These are phyloP conservation scores for Candida pseudocylindracea DNA, from an alignment of 1,139 yeast species.

Conservation along the genomic window DNA sequence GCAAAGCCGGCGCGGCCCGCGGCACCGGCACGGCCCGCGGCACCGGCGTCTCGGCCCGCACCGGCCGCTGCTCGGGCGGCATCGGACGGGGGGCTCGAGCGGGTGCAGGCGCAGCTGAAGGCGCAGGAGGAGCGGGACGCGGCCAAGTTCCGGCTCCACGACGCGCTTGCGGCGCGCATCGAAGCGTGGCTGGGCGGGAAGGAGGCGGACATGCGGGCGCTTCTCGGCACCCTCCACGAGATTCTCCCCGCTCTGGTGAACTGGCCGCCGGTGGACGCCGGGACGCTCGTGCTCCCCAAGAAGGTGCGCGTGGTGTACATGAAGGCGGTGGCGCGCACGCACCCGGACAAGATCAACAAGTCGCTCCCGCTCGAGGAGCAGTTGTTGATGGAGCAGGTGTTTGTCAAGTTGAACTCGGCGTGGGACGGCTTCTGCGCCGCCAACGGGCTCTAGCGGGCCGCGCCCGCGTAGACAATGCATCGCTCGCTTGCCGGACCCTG, in stretches of 20 bases:
- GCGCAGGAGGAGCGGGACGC: constrained; percentile 22
- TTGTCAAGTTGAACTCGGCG: constrained; percentile 62
- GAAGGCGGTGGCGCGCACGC: constrained; percentile 87
- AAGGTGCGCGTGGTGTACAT: constrained; percentile 72
- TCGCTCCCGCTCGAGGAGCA: constrained; percentile 35
- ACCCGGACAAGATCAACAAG: constrained; percentile 63
- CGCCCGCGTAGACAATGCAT: too few relatives aligned
- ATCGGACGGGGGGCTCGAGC: neutral
- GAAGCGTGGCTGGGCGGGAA: constrained; percentile 50
- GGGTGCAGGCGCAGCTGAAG: neutral
- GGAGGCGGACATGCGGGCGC: constrained; percentile 55
- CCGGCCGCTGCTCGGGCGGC: too few relatives aligned
- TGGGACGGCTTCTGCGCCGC: constrained; percentile 50
- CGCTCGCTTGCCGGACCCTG: too few relatives aligned
- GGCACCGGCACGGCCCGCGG: neutral
- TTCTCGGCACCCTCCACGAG: constrained; percentile 41
- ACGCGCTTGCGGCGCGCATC: constrained; percentile 30
- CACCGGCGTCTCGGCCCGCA: too few relatives aligned
- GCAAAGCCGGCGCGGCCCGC: constrained; percentile 1
- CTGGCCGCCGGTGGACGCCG: too few relatives aligned
- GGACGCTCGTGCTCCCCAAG: constrained; percentile 70
- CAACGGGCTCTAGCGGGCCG: too few relatives aligned
- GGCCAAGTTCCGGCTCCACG: constrained; percentile 35
- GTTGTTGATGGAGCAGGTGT: constrained; percentile 74
- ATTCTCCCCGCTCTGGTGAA: constrained; percentile 35